phyloP scores from a whole-genome alignment of 768 basidiomycete genomes.

The Leccinum subtestaceum region DNA sequence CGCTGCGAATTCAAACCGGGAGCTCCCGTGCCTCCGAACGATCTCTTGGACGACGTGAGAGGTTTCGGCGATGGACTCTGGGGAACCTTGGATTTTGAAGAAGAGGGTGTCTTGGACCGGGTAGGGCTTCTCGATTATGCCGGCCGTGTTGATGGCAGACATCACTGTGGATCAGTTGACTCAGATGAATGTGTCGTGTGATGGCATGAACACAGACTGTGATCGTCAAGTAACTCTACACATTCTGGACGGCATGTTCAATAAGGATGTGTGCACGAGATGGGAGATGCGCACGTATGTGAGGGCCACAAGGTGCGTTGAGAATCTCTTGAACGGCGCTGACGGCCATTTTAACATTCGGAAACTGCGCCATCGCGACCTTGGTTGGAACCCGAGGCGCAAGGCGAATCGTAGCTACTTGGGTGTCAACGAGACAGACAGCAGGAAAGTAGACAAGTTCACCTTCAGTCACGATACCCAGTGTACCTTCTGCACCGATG shows the following conservation, averaged over 20 bases:
- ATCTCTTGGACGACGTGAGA: conserved; percentile 59
- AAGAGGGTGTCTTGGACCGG: conserved; percentile 79
- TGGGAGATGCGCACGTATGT: conserved; percentile 57
- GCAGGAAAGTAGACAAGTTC: background rate
- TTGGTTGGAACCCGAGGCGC: conserved; percentile 78
- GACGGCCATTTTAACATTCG: conserved; percentile 72
- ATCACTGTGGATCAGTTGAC: conserved; percentile 49
- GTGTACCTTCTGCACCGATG: conserved; percentile 86
- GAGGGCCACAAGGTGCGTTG: conserved; percentile 60
- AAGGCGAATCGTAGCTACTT: conserved; percentile 73
- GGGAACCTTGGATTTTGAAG: conserved; percentile 88
- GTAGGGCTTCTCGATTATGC: conserved; percentile 57
- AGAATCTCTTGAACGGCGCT: conserved; percentile 80
- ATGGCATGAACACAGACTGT: conserved; percentile 41
- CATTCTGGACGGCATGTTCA: conserved; percentile 54
- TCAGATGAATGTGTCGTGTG: background rate
- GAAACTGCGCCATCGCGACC: conserved; percentile 88
- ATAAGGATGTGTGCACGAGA: background rate
- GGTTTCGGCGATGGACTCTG: conserved; percentile 52
- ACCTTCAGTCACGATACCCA: conserved; percentile 90
- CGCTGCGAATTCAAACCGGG: conserved; percentile 67
- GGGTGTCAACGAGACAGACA: background rate
- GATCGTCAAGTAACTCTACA: conserved; percentile 80
- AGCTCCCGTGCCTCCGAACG: conserved; percentile 64
- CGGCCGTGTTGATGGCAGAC: conserved; percentile 68